Evolutionary conservation across 768 basidiomycete genomes (phyloP).

Genomic region (Mrakia hoshinonis): DNA sequence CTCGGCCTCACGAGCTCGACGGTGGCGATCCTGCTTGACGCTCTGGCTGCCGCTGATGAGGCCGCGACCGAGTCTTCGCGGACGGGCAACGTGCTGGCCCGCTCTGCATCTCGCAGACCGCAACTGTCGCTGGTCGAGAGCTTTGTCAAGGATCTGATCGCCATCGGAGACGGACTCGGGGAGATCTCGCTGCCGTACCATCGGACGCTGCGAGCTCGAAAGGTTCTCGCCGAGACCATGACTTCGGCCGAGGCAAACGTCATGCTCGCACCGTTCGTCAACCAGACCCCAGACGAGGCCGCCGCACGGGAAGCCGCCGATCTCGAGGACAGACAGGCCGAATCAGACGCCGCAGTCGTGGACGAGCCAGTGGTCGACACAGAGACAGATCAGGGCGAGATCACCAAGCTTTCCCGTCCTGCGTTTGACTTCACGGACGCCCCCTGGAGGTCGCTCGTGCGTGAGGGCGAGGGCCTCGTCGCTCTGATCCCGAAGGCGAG

Average conservation of each 20-base stretch:
- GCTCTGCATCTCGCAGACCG: not conserved
- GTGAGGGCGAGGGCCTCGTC: not conserved
- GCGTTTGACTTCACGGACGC: constrained; percentile 3
- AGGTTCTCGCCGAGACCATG: not conserved
- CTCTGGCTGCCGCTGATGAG: not conserved
- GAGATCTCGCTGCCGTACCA: not conserved
- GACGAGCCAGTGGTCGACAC: not conserved
- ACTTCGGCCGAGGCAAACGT: not conserved
- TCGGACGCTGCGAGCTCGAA: not conserved
- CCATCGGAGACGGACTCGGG: not conserved
- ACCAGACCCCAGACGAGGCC: not conserved
- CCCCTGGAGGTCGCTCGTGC: not conserved
- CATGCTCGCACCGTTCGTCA: not conserved
- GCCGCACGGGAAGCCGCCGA: not conserved
- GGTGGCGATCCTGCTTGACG: not conserved
- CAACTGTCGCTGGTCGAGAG: not conserved
- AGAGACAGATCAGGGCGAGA: not conserved
- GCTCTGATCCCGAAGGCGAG: not conserved
- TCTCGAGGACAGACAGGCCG: not conserved
- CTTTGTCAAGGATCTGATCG: constrained; percentile 8
- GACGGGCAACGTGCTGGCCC: no score
- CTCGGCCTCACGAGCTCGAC: not conserved
- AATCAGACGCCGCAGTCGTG: not conserved
- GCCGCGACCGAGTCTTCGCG: no score
- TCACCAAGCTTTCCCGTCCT: not conserved